Percentiles rank a stretch among this genome's conserved stretches.
phyloP scores from a whole-genome alignment of 2,329 filamentous ascomycete species.

The Colletotrichum scovillei region DNA sequence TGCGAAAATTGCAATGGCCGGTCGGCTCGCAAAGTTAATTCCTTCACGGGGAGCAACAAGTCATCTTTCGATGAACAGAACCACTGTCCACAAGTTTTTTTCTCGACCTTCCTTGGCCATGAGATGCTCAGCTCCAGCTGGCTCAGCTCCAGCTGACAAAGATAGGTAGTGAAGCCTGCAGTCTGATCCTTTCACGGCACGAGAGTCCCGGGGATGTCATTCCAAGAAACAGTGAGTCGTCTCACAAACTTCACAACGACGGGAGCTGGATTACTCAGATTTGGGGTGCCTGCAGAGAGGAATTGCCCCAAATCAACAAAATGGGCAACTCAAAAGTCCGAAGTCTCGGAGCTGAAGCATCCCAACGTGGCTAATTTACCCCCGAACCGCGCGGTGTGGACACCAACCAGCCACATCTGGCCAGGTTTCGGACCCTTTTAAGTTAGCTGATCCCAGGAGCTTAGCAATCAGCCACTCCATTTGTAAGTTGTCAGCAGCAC shows the following conservation, averaged over 20 bases:
- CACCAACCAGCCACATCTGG: not conserved
- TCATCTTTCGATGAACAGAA: too few species aligned
- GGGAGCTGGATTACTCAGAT: not conserved
- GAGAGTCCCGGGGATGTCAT: not conserved
- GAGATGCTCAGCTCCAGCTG: too few species aligned
- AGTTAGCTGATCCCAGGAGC: not conserved
- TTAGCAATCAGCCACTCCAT: constrained; percentile 2
- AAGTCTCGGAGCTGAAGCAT: not conserved
- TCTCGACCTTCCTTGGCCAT: too few species aligned
- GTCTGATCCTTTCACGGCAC: not conserved
- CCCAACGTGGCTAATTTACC: not conserved
- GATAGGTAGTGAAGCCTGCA: too few species aligned
- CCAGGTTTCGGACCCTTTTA: not conserved
- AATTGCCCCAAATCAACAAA: not conserved
- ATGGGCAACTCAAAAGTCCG: not conserved
- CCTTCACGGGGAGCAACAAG: not conserved
- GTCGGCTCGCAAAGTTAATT: not conserved
- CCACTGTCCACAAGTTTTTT: too few species aligned
- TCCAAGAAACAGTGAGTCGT: not conserved
- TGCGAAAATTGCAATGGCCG: not conserved
- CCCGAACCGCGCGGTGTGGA: not conserved
- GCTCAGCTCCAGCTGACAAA: too few species aligned
- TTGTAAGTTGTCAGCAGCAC: not conserved
- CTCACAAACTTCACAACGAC: not conserved
- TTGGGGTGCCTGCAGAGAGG: not conserved